These are phyloP conservation scores for Malassezia nana DNA, from an alignment of 1,284 basidiomycete genomes.

Conservation along the genomic window DNA sequence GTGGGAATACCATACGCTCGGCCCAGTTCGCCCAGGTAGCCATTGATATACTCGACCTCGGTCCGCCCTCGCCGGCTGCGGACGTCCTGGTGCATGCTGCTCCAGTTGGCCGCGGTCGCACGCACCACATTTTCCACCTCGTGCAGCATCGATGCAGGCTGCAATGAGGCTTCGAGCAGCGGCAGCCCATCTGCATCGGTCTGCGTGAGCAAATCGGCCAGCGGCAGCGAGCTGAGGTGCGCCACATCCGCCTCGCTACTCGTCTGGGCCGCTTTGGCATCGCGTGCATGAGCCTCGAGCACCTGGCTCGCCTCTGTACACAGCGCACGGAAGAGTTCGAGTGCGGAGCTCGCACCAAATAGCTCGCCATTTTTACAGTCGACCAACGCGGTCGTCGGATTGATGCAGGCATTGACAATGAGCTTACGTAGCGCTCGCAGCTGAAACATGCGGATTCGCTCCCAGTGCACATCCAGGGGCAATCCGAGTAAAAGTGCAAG, in stretches of 20 bases:
- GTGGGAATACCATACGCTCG: slow-evolving; percentile 57
- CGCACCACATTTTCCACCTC: slow-evolving; percentile 30
- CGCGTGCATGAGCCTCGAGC: slow-evolving; percentile 30
- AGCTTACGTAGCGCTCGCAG: slow-evolving; percentile 68
- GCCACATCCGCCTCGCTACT: slow-evolving; percentile 5
- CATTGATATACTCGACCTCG: slow-evolving; percentile 64
- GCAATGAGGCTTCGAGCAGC: slow-evolving; percentile 27
- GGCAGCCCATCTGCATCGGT: slow-evolving; percentile 22
- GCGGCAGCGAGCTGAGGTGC: slow-evolving; percentile 10
- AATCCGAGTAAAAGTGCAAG: slow-evolving; percentile 32
- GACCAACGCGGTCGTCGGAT: slow-evolving; percentile 74
- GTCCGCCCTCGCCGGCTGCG: slow-evolving; percentile 23
- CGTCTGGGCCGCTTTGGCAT: slow-evolving; percentile 16
- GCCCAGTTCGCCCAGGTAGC: slow-evolving; percentile 66
- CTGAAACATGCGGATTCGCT: slow-evolving; percentile 62
- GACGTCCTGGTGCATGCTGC: slow-evolving; percentile 37
- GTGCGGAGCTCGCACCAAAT: slow-evolving; percentile 35
- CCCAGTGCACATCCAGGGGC: slow-evolving; percentile 53
- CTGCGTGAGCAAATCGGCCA: slow-evolving; percentile 19
- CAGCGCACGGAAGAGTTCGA: slow-evolving; percentile 30
- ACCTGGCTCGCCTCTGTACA: slow-evolving; percentile 35
- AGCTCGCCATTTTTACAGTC: slow-evolving; percentile 68
- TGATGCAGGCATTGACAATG: slow-evolving; percentile 73
- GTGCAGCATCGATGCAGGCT: slow-evolving; percentile 26
- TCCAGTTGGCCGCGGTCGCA: slow-evolving; percentile 33